Percentiles rank a stretch among this genome's conserved stretches.
Conservation (phyloP, 1,284 basidiomycete genomes). For the Austroboletus niveus region DNA sequence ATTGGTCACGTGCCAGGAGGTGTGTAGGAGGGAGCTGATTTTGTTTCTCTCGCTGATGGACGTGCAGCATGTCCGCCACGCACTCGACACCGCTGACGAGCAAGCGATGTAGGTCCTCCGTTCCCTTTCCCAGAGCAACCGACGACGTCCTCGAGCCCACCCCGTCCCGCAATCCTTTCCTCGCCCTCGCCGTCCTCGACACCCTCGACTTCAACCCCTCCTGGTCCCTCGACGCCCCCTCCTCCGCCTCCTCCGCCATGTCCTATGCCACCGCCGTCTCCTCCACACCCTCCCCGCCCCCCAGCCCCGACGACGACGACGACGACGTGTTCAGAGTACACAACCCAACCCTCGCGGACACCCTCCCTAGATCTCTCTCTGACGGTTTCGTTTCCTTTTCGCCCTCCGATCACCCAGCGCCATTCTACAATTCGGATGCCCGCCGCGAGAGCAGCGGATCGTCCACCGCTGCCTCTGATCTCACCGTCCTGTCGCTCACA, state of each 20-base stretch:
- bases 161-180: background rate
- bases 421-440: constrained; percentile 3
- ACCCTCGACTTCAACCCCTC: constrained; percentile 23
- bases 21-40: constrained; percentile 5
- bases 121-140: background rate
- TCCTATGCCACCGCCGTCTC: constrained; percentile 28
- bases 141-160: no score
- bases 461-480: constrained; percentile 22
- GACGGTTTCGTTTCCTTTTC: constrained; percentile 10
- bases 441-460: constrained; percentile 10
- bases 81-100: constrained; percentile 19
- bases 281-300: constrained; percentile 8
- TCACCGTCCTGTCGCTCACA: constrained; percentile 17
- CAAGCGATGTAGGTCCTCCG: background rate
- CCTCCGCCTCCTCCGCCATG: constrained; percentile 23
- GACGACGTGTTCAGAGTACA: constrained; percentile 18
- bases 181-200: constrained; percentile 14
- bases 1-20: constrained; percentile 26
- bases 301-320: constrained; percentile 7
- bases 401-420: constrained; percentile 4
- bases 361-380: constrained; percentile 3
- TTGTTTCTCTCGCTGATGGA: constrained; percentile 3
- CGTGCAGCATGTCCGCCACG: constrained; percentile 35
- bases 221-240: constrained; percentile 17
- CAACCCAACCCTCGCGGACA: background rate